phyloP scores from a whole-genome alignment of 164 flowering plant species.

The Annona cherimola region DNA sequence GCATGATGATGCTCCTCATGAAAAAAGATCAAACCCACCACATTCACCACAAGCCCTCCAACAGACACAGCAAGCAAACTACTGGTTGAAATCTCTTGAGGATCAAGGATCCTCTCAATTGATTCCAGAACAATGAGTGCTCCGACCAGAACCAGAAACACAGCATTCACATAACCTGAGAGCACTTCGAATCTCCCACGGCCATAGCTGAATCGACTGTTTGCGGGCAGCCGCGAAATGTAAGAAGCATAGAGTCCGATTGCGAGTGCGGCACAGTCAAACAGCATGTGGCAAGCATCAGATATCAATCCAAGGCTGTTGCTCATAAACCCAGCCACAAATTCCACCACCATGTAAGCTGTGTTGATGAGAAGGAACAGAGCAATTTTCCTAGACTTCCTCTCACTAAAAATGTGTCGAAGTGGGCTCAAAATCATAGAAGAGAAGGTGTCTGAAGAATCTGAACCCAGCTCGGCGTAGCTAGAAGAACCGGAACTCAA shows the following conservation, averaged over 20 bases:
- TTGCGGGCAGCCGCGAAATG: constrained; percentile 86
- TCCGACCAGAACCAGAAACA: constrained; percentile 85
- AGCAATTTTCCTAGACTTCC: constrained; percentile 90
- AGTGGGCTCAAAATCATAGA: constrained; percentile 51
- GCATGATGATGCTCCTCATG: constrained; percentile 99
- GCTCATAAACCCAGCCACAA: constrained; percentile 92
- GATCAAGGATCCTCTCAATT: constrained; percentile 92
- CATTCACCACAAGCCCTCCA: constrained; percentile 90
- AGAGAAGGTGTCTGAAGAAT: constrained; percentile 41
- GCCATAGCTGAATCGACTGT: constrained; percentile 78
- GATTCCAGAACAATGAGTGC: constrained; percentile 87
- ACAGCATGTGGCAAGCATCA: constrained; percentile 99
- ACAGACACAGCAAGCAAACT: constrained; percentile 79
- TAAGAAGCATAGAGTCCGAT: constrained; percentile 96
- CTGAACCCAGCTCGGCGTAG: constrained; percentile 54
- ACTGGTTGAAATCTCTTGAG: constrained; percentile 89
- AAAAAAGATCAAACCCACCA: constrained; percentile 84
- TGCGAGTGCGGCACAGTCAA: constrained; percentile 97
- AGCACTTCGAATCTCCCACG: constrained; percentile 97
- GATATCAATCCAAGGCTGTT: constrained; percentile 98
- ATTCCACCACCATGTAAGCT: constrained; percentile 91
- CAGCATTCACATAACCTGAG: constrained; percentile 97
- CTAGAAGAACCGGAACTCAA: constrained; percentile 35
- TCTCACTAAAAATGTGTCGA: constrained; percentile 77
- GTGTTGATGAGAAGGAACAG: constrained; percentile 87